Evolutionary conservation across 2,329 filamentous ascomycete genomes (phyloP).

Genomic region (Mollisiaceae sp.): DNA sequence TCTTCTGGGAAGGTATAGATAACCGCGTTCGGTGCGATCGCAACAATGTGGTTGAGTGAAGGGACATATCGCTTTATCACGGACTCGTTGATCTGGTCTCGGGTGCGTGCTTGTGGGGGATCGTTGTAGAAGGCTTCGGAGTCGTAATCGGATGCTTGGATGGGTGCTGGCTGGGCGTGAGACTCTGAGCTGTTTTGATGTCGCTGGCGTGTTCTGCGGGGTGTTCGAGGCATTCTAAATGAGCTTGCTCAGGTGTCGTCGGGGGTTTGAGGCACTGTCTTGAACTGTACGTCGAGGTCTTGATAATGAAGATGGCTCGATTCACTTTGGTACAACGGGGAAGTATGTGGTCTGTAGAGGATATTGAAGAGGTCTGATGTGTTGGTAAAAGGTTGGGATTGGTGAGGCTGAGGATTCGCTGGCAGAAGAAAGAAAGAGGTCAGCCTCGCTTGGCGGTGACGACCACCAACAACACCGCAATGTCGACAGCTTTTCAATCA

Average conservation of each 20-base stretch:
- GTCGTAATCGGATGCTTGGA: slow-evolving; percentile 59
- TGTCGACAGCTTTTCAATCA: neutral
- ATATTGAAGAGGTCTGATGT: neutral
- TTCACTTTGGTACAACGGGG: neutral
- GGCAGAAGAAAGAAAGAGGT: neutral
- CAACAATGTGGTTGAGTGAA: slow-evolving; percentile 72
- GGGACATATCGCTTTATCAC: slow-evolving; percentile 85
- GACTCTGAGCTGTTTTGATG: slow-evolving; percentile 44
- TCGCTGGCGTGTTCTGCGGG: slow-evolving; percentile 43
- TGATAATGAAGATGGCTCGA: neutral
- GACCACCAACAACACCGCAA: neutral
- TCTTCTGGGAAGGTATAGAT: slow-evolving; percentile 78
- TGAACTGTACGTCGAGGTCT: neutral
- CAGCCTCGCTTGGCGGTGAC: slow-evolving; percentile 11
- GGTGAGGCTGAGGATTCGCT: slow-evolving; percentile 10
- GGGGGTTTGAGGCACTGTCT: neutral
- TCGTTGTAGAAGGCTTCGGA: slow-evolving; percentile 50
- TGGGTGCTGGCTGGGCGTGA: slow-evolving; percentile 40
- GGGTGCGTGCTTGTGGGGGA: slow-evolving; percentile 60
- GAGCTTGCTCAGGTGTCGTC: too few species aligned
- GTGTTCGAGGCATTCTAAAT: slow-evolving; percentile 20
- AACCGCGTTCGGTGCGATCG: slow-evolving; percentile 83
- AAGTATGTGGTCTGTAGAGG: too few species aligned
- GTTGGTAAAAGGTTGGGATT: neutral
- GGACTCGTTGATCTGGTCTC: slow-evolving; percentile 84